Evolutionary conservation across 192 early-diverging fungal genomes (phyloP).

Genomic region (Haplosporangium gracile): DNA sequence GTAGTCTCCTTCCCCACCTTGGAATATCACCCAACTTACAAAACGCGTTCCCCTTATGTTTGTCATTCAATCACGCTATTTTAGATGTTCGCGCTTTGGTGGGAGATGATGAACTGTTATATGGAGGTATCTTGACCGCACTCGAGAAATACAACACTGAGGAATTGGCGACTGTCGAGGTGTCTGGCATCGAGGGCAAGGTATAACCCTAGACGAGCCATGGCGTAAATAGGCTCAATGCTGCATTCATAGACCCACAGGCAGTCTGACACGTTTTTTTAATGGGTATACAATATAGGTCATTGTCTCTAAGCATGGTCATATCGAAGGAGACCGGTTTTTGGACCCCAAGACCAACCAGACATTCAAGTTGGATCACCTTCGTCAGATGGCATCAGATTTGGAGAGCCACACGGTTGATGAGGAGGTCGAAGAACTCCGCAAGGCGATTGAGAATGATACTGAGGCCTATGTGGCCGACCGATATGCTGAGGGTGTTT

Average conservation of each 20-base stretch:
- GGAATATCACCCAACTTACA: not conserved
- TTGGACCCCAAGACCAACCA: slow-evolving; percentile 80
- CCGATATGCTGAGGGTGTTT: slow-evolving; percentile 84
- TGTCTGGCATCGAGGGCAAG: slow-evolving; percentile 74
- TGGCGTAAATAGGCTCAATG: not conserved
- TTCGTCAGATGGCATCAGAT: slow-evolving; percentile 67
- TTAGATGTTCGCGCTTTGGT: slow-evolving; percentile 91
- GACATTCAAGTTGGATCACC: slow-evolving; percentile 85
- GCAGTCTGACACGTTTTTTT: not conserved
- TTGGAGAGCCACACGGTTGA: slow-evolving; percentile 43
- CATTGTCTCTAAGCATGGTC: slow-evolving; percentile 82
- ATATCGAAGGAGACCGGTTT: slow-evolving; percentile 75
- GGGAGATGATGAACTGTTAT: slow-evolving; percentile 80
- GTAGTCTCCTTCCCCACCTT: too few species aligned
- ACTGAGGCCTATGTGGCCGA: slow-evolving; percentile 74
- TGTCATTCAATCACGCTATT: not conserved
- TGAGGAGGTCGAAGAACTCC: slow-evolving; percentile 54
- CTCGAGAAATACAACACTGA: slow-evolving; percentile 89
- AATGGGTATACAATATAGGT: slow-evolving; percentile 58
- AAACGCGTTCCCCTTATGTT: not conserved
- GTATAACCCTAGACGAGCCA: slow-evolving; percentile 42
- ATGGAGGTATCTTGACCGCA: slow-evolving; percentile 73
- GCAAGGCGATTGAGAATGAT: slow-evolving; percentile 72
- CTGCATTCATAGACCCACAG: not conserved
- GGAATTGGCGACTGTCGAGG: slow-evolving; percentile 79